These are phyloP conservation scores for Cyamopsis tetragonoloba DNA, from an alignment of 306 rosid species.

Conservation along the genomic window DNA sequence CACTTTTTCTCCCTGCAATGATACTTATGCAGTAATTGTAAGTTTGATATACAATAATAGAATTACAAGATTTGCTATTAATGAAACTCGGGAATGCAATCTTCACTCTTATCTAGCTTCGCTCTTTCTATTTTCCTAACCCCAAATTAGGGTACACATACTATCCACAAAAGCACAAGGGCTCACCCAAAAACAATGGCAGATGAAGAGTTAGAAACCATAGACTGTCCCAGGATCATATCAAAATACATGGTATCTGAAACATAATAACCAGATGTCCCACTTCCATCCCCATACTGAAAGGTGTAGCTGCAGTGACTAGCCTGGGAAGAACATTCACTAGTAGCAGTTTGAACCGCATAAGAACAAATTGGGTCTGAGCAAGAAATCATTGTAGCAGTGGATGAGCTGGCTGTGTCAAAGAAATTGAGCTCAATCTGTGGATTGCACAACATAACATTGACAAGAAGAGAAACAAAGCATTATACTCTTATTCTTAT, in stretches of 20 bases:
- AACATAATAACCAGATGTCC: constrained; percentile 84
- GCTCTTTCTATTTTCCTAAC: constrained; percentile 7
- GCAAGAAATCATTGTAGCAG: constrained; percentile 64
- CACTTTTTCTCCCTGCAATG: not conserved
- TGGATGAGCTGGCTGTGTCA: constrained; percentile 71
- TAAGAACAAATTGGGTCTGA: constrained; percentile 74
- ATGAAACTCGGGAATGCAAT: not conserved
- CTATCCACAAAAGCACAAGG: constrained; percentile 14
- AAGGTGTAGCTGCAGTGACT: constrained; percentile 81
- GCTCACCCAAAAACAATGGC: constrained; percentile 82
- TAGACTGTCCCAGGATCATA: constrained; percentile 61
- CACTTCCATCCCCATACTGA: constrained; percentile 94
- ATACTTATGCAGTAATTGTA: not conserved
- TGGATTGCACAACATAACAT: constrained; percentile 28
- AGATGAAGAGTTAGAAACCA: constrained; percentile 63
- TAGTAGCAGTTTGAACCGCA: constrained; percentile 49
- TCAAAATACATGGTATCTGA: constrained; percentile 76
- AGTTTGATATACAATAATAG: not conserved
- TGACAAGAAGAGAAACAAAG: constrained; percentile 13
- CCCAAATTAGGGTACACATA: constrained; percentile 9
- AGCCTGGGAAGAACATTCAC: constrained; percentile 62
- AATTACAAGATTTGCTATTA: not conserved
- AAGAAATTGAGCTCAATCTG: constrained; percentile 83
- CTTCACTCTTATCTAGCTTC: constrained; percentile 3
- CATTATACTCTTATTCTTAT: constrained; percentile 12